A percentile compares a stretch with the other conserved stretches of the same genome.
phyloP scores from a whole-genome alignment of 805 yeast species.

The Nakazawaea anatomiae region DNA sequence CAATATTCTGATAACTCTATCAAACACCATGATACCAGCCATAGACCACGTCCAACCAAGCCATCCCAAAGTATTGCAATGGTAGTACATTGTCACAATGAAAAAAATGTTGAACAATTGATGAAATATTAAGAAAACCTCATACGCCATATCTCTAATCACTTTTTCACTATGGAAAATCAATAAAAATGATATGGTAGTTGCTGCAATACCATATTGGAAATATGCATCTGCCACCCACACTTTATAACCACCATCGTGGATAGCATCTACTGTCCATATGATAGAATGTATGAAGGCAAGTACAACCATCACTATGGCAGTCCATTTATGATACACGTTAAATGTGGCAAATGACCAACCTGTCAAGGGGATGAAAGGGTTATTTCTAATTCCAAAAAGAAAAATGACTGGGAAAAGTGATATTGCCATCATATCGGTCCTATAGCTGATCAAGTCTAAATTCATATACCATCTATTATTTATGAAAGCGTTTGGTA shows the following conservation, averaged over 20 bases:
- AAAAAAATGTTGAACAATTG: slow-evolving; percentile 31
- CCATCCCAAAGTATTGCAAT: slow-evolving; percentile 35
- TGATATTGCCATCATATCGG: slow-evolving; percentile 44
- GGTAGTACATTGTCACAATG: slow-evolving; percentile 33
- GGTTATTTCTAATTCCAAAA: slow-evolving; percentile 71
- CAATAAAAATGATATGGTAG: slow-evolving; percentile 13
- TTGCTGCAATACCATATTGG: slow-evolving; percentile 29
- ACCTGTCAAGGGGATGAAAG: slow-evolving; percentile 56
- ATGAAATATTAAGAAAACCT: slow-evolving; percentile 34
- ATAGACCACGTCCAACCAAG: slow-evolving; percentile 35
- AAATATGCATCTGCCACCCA: slow-evolving; percentile 42
- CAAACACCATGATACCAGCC: slow-evolving; percentile 32
- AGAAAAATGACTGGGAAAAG: slow-evolving; percentile 53
- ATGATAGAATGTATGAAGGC: slow-evolving; percentile 51
- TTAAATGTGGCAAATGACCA: slow-evolving; percentile 57
- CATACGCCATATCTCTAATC: slow-evolving; percentile 32
- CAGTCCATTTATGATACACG: slow-evolving; percentile 62
- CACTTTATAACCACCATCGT: slow-evolving; percentile 32
- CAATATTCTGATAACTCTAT: slow-evolving; percentile 29
- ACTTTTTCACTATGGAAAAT: slow-evolving; percentile 15
- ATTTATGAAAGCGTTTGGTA: slow-evolving; percentile 32
- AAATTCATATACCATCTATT: slow-evolving; percentile 22
- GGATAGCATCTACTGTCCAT: slow-evolving; percentile 35
- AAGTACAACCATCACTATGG: slow-evolving; percentile 43
- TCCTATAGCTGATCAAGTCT: slow-evolving; percentile 45